phyloP scores from a whole-genome alignment of 352 stramenopile genomes.

The Hyaloperonospora brassicae region DNA sequence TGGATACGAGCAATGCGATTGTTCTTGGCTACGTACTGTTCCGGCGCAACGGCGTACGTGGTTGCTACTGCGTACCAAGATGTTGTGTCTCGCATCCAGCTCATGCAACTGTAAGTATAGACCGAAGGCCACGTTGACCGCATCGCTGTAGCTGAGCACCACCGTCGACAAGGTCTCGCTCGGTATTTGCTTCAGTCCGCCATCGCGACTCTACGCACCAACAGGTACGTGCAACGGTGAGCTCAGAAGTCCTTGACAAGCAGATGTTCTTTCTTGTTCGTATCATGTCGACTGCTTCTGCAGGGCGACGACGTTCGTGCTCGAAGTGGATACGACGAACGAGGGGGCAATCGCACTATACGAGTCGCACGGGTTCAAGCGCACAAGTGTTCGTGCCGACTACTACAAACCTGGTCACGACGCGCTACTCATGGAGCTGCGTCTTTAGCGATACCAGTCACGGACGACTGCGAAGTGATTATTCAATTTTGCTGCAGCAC shows the following conservation, averaged over 20 bases:
- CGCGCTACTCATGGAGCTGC: slow-evolving; percentile 36
- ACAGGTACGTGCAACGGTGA: slow-evolving; percentile 14
- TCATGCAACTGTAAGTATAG: slow-evolving; percentile 12
- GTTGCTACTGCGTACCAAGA: background rate
- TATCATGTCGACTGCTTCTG: background rate
- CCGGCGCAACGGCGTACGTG: slow-evolving; percentile 31
- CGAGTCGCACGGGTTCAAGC: slow-evolving; percentile 28
- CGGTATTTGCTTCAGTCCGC: slow-evolving; percentile 27
- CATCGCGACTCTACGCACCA: slow-evolving; percentile 22
- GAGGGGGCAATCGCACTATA: slow-evolving; percentile 33
- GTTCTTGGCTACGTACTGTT: slow-evolving; percentile 43
- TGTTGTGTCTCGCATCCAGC: background rate
- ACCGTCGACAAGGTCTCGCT: slow-evolving; percentile 26
- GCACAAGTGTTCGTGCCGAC: slow-evolving; percentile 22
- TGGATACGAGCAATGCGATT: slow-evolving; percentile 7
- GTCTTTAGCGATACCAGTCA: slow-evolving; percentile 5
- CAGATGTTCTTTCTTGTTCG: background rate
- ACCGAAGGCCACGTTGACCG: slow-evolving; percentile 36
- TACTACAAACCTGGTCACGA: slow-evolving; percentile 39
- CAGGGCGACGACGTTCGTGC: slow-evolving; percentile 17
- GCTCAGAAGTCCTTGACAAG: too few relatives aligned
- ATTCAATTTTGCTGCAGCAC: too few relatives aligned
- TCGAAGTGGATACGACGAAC: slow-evolving; percentile 34
- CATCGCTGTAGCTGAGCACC: slow-evolving; percentile 31
- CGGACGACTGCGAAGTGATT: too few relatives aligned